Evolutionary conservation across 306 rosid genomes (phyloP), one percentile per base, ranked within the genome.

Genomic region (Oxytropis ochrocephala): DNA sequence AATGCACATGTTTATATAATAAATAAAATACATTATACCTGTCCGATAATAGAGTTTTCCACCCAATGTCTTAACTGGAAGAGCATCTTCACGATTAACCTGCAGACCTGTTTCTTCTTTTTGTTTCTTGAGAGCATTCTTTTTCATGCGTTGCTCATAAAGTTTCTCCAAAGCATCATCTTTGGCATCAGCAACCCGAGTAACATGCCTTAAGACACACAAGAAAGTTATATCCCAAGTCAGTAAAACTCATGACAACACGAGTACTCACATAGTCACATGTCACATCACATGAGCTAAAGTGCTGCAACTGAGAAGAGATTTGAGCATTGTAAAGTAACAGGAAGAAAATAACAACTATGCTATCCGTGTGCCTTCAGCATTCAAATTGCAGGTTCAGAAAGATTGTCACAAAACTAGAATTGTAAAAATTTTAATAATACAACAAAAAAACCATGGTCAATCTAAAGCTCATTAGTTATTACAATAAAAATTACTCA

Each of bases 111-210:
- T 66, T 30, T 83, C 87, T 74, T 88, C 97, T 41, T 78, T 80
- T 32, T 83, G 91, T 47, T 84, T 88, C 75, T 66, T 86, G 75
- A 79, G 54, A 50, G 86, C 55, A 73, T 83, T 89, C 79, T 78
- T 94, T 65, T 61, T 81, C 70, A 80, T 49, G 36, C 96, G 91
- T 63, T 87, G 81, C 85, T 94, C 99, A 51, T 94, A 91, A 12
- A 85, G 72, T 73, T 86, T 92, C 83, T 94, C 99, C 86, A 94
- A 73, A 38, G 86, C 85, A 73, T 94, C 99, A 19, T 91, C 97
- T 62, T 88, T 89, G 46, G 83, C 96, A 75, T 91, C 87, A 65
- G 99, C 99, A 76, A 91, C 92, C 6, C 99, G 95, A 38, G 83
- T 82, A 60, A 94, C 97, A 78, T 94, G 96, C 95, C 99, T 94